Evolutionary conservation across 441 rosid genomes (phyloP).

Genomic region (Lepidium campestre): DNA sequence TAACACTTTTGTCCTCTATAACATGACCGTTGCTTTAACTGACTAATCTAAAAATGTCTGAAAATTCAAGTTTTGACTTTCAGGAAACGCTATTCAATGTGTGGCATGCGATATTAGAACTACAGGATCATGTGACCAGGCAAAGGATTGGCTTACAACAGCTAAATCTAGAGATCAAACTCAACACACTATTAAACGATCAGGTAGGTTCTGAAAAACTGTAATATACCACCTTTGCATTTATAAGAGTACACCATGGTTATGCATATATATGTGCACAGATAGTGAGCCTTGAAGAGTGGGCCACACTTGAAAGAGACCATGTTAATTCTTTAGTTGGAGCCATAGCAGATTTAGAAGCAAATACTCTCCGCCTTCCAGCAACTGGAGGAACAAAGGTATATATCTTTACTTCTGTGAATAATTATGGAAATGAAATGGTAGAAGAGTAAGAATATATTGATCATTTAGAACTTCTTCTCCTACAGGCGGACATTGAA

Average conservation of each 20-base stretch:
- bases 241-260: constrained; percentile 2
- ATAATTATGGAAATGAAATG: background rate
- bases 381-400: constrained; percentile 86
- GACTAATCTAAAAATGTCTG: background rate
- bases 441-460: constrained; percentile 18
- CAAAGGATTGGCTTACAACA: constrained; percentile 68
- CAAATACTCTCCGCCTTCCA: constrained; percentile 90
- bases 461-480: constrained; percentile 16
- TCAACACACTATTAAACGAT: constrained; percentile 53
- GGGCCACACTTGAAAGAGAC: constrained; percentile 82
- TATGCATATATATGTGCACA: constrained; percentile 30
- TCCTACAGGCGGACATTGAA: constrained; percentile 65
- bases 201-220: constrained; percentile 45
- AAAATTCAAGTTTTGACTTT: constrained; percentile 19
- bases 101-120: constrained; percentile 55
- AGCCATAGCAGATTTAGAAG: constrained; percentile 79
- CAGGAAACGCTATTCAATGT: constrained; percentile 73
- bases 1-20: constrained; percentile 4
- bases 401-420: background rate
- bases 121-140: constrained; percentile 63
- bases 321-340: constrained; percentile 73
- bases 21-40: background rate
- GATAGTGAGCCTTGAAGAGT: constrained; percentile 76
- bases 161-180: constrained; percentile 68
- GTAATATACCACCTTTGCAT: background rate